Base-by-base conservation (phyloP, 768 basidiomycete genomes). In the Boletus barrowsii region DNA sequence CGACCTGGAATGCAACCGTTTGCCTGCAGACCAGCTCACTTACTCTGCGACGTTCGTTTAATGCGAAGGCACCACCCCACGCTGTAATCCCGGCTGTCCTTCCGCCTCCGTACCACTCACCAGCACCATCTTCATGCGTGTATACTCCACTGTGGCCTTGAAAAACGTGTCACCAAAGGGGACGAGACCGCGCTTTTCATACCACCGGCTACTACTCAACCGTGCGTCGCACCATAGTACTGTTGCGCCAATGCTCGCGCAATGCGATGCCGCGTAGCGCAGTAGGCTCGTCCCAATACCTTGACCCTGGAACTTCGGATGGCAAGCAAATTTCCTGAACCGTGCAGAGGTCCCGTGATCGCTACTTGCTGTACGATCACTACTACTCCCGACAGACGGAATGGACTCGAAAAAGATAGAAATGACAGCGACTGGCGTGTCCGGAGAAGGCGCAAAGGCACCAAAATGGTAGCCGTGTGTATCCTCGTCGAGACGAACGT, bases 241-340 rank as follows among this genome's bases (percentile, higher is more conserved):
- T 7, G 56, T 59, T n/a, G 72, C 77, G 18, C 71, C 72, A 47
- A 76, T 60, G 45, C 79, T 72, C n/a, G 70, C 66, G 58, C 64
- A 68, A 20, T 76, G 77, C 30, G 75, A 63, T 24, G 76, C 72
- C 17, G 59, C 76, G 66, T 45, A 64, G 47, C 47, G 57, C 37
- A 88, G 69, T 42, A 84, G 72, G 46, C 62, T 67, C 24, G 79
- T 77, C 33, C 81, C 83, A 55, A 87, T 72, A 24, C 83, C 83
- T 56, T 62, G 74, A 20, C 78, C 74, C 68, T 83, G 83, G 62
- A 75, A 73, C n/a, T 65, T 57, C 32, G 75, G 71, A 42, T 77
- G 72, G 67, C 81, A 86, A 17, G 83, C 79, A 62, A 86, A 86
- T 62, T 85, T 86, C 56, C 82, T 73, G 69, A 85, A 84, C 29